Evolutionary conservation across 257 asterid genomes (phyloP), one percentile per base, ranked within the genome.

Genomic region (Solanum gandarillasii): DNA sequence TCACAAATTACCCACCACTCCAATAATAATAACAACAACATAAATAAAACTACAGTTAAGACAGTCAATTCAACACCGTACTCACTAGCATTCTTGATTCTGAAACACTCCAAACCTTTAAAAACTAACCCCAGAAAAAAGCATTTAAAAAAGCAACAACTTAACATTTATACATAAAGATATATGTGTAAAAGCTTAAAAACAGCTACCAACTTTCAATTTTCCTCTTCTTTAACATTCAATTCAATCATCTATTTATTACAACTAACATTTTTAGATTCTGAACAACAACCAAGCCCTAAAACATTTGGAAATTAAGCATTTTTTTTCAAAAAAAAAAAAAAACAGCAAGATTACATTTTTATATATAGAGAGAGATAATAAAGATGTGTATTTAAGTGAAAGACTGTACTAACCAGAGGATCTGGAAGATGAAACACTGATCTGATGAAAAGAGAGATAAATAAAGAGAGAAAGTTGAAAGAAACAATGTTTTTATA

Each of bases 401-500:
- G 41, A 81, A 60, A 14, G 79, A 86, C 43, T 9, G 70, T 60
- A 84, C 87, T 75, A 34, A 86, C 88, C 88, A 3, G 88, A 78
- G 90, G 92, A 90, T 90, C 92, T 90, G 87, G 46, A 39, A 18
- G 88, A 73, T 62, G 71, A 85, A 62, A 65, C 62, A 84, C 83
- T 90, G 89, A 90, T 90, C 89, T 88, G 87, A 71, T 74, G 87
- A 65, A 70, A 20, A 36, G 23, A 31, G 65, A 36, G 86, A 18
- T 20, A 46, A 67, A 38, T 9, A 71, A 18, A 23, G 75, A 25
- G 27, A 25, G 25, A 86, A 2, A 31, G 60, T 21, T 7, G 68
- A 58, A 58, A 58, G 12, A 58, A 58, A 21, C 68, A 58, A 58
- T 58, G 27, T 58, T 58, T 58, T 7, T 7, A 20, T 21, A 58